Evolutionary conservation across 352 stramenopile species (phyloP).

Genomic region (Pythium aphanidermatum): DNA sequence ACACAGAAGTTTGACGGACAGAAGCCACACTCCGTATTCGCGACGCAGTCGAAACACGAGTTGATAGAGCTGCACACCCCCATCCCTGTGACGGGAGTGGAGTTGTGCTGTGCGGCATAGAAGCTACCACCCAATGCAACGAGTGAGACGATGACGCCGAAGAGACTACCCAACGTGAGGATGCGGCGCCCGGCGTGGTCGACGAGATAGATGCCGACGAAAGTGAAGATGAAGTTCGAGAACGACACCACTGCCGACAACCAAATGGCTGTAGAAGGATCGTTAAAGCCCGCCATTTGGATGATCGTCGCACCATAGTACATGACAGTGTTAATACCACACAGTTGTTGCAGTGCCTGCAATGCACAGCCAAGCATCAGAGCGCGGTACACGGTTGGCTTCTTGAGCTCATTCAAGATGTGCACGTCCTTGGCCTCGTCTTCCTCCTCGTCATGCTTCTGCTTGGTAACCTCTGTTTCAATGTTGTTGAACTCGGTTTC

Average conservation of each 20-base stretch:
- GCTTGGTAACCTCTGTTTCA: slow-evolving; percentile 35
- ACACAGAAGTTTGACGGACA: slow-evolving; percentile 19
- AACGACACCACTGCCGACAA: slow-evolving; percentile 64
- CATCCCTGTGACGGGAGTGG: slow-evolving; percentile 21
- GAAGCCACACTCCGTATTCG: slow-evolving; percentile 52
- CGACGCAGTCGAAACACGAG: slow-evolving; percentile 68
- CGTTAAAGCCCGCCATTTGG: slow-evolving; percentile 70
- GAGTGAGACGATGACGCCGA: slow-evolving; percentile 37
- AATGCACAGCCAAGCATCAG: slow-evolving; percentile 56
- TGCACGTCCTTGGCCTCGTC: slow-evolving; percentile 19
- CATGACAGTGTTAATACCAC: slow-evolving; percentile 87
- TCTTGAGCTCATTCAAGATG: slow-evolving; percentile 30
- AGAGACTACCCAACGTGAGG: slow-evolving; percentile 44
- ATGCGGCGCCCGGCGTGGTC: slow-evolving; percentile 36
- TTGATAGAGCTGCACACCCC: slow-evolving; percentile 32
- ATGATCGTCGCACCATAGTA: slow-evolving; percentile 84
- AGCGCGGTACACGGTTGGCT: slow-evolving; percentile 30
- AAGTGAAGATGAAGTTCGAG: slow-evolving; percentile 67
- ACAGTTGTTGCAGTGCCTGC: slow-evolving; percentile 64
- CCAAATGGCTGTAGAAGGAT: slow-evolving; percentile 70
- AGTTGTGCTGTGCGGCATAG: slow-evolving; percentile 29
- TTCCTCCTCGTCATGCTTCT: not conserved
- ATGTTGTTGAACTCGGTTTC: slow-evolving; percentile 52
- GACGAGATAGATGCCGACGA: slow-evolving; percentile 56
- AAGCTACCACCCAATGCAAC: slow-evolving; percentile 38